These are phyloP conservation scores for Telopea speciosissima DNA, from an alignment of 177 flowering plant species.

Conservation along the genomic window DNA sequence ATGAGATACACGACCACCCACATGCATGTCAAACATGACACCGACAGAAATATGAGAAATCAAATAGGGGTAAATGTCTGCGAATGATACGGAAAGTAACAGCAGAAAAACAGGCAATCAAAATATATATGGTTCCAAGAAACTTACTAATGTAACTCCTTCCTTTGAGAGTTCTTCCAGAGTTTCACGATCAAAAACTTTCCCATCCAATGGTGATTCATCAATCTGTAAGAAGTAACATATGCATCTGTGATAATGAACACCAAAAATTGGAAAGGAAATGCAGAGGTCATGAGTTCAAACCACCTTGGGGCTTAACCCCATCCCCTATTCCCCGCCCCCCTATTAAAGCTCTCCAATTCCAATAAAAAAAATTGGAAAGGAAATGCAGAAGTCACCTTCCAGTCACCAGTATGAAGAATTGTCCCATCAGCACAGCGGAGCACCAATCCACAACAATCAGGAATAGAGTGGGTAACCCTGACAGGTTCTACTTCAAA, in stretches of 20 bases:
- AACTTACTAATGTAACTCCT: constrained; percentile 91
- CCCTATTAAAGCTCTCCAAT: too few relatives aligned
- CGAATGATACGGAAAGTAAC: not conserved
- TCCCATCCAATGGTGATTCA: constrained; percentile 94
- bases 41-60: too few relatives aligned
- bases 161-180: constrained; percentile 91
- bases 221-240: constrained; percentile 61
- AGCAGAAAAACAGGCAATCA: not conserved
- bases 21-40: too few relatives aligned
- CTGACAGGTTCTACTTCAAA: constrained; percentile 93
- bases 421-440: constrained; percentile 97
- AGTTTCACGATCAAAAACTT: constrained; percentile 82
- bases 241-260: constrained; percentile 9
- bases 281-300: too few relatives aligned
- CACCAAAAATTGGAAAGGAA: not conserved
- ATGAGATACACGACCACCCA: too few relatives aligned
- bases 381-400: constrained; percentile 36
- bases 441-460: constrained; percentile 93
- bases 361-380: not conserved
- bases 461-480: constrained; percentile 99
- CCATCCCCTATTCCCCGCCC: too few relatives aligned
- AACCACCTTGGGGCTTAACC: too few relatives aligned
- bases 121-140: not conserved
- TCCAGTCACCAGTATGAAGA: constrained; percentile 99
- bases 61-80: too few relatives aligned